Evolutionary conservation across 2,329 filamentous ascomycete genomes (phyloP), one percentile per base, ranked within the genome.

Genomic region (Aspergillus sp.): DNA sequence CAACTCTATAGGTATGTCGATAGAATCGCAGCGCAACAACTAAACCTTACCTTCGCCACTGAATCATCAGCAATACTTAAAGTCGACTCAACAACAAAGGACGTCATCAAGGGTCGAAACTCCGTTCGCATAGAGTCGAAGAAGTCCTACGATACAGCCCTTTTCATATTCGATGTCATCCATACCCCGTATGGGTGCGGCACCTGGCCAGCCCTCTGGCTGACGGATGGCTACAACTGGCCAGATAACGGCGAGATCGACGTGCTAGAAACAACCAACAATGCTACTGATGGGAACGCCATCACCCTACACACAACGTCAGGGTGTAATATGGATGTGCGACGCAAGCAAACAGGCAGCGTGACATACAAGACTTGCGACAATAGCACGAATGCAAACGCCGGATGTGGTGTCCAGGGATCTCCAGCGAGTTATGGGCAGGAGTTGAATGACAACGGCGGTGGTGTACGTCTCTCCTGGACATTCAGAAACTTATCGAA

Each of bases 121-220:
- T 87, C 85, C 0, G 85, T 88, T 14, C 84, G 86, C 14, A 75
- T 88, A 56, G 79, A 84, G 59, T 88, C 86, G 37, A 86, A 84
- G 66, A 76, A 71, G 45, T 81, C 81, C 45, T 89, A 87, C 71
- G 72, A 85, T 65, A 73, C 69, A n/a, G 87, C 86, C 0, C 81
- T 89, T n/a, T 89, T 88, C 73, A 76, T 89, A 65, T 89, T 89
- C 65, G 85, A 89, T 66, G 77, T 89, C 62, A 78, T 81, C 59
- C 86, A 88, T 72, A 83, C 83, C 0, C 87, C 86, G 0, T 83
- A 79, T 64, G 86, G 85, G 43, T 89, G 86, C 66, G 85, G 80
- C 3, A 85, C 81, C 21, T 89, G 84, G 87, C 84, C 85, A 2
- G 81, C 87, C 0, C 78, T 90, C 11, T 90, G 87, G 87, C 77